Evolutionary conservation across 257 asterid species (phyloP).

Genomic region (Solanum dulcamara): DNA sequence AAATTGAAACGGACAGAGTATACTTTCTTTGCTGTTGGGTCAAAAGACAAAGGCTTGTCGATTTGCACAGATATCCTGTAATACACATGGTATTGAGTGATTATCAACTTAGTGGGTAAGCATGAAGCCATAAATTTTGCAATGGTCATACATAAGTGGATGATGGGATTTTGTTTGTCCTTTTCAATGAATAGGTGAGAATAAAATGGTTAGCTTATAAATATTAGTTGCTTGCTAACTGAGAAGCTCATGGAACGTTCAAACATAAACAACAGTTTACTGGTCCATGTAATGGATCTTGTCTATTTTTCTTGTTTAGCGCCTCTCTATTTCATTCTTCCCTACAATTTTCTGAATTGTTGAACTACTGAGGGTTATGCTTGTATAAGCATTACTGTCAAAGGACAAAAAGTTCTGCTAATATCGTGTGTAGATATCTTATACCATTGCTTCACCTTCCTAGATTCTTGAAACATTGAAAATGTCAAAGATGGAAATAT

Average conservation of each 20-base stretch:
- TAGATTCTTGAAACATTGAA: background rate
- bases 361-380: background rate
- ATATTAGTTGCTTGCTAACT: background rate
- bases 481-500: background rate
- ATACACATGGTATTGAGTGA: background rate
- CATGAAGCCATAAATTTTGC: background rate
- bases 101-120: background rate
- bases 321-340: background rate
- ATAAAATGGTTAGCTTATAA: background rate
- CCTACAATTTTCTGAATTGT: background rate
- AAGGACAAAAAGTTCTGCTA: background rate
- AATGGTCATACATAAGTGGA: background rate
- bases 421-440: background rate
- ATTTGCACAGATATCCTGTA: background rate
- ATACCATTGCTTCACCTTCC: background rate
- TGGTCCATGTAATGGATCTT: background rate
- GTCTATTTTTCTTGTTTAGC: background rate
- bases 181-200: background rate
- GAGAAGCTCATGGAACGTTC: background rate
- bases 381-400: background rate
- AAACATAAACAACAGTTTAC: background rate
- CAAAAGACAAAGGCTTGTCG: background rate
- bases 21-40: background rate
- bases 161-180: background rate
- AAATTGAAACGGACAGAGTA: background rate